Conservation (phyloP, 768 basidiomycete species). For the Tylopilus rubrobrunneus region DNA sequence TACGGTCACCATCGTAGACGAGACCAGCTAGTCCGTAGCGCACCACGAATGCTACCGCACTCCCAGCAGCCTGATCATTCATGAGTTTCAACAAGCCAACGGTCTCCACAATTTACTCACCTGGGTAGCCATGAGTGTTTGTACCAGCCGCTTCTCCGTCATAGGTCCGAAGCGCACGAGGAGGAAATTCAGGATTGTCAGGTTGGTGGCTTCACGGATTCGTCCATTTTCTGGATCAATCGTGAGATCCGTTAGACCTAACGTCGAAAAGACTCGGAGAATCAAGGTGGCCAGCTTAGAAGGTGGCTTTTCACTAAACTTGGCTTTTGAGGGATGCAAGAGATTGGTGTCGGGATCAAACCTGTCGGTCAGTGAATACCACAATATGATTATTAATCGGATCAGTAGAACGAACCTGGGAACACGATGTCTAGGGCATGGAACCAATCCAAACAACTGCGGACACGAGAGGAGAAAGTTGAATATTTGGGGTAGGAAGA, state of each 20-base stretch:
- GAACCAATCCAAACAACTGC: slow-evolving; percentile 90
- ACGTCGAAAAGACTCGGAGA: slow-evolving; percentile 53
- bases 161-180: slow-evolving; percentile 79
- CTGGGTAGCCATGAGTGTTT: slow-evolving; percentile 71
- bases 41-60: slow-evolving; percentile 76
- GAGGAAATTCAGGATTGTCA: slow-evolving; percentile 88
- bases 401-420: slow-evolving; percentile 58
- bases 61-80: slow-evolving; percentile 58
- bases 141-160: slow-evolving; percentile 77
- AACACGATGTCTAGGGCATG: slow-evolving; percentile 91
- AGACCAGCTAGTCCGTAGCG: slow-evolving; percentile 88
- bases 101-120: slow-evolving; percentile 33
- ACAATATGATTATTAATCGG: background rate
- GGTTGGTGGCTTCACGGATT: slow-evolving; percentile 75
- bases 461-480: slow-evolving; percentile 95
- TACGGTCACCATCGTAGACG: slow-evolving; percentile 88
- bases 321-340: slow-evolving; percentile 71
- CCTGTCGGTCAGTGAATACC: slow-evolving; percentile 35
- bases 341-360: slow-evolving; percentile 72
- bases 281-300: slow-evolving; percentile 49
- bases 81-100: slow-evolving; percentile 3
- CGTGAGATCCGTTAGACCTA: slow-evolving; percentile 68
- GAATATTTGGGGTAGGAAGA: slow-evolving; percentile 98
- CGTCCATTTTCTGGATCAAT: slow-evolving; percentile 48
- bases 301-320: slow-evolving; percentile 53